phyloP scores from a whole-genome alignment of 768 basidiomycete species.

The Lactarius hengduanensis region DNA sequence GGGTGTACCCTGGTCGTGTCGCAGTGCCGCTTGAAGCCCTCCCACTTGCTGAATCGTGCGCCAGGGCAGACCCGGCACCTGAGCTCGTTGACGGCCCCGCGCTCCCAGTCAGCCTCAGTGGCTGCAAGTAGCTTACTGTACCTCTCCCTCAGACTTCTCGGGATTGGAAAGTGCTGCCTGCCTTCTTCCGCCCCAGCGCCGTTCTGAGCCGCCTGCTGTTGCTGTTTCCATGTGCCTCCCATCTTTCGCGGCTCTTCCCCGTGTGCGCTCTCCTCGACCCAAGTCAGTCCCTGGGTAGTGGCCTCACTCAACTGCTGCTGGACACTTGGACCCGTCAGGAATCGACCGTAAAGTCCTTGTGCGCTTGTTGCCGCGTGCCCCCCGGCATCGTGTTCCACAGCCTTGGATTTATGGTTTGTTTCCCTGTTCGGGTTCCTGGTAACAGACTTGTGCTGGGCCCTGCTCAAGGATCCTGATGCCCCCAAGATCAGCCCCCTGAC shows the following conservation, averaged over 20 bases:
- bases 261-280: not conserved
- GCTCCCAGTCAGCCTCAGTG: not conserved
- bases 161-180: not conserved
- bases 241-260: not conserved
- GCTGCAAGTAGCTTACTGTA: not conserved
- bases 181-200: not conserved
- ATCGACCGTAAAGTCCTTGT: not conserved
- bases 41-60: not conserved
- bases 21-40: not conserved
- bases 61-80: not conserved
- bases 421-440: not conserved
- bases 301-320: not conserved
- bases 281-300: not conserved
- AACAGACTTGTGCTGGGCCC: not conserved
- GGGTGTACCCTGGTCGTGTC: conserved; percentile 3
- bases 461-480: not conserved
- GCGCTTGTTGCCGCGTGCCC: not conserved
- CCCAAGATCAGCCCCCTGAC: not conserved
- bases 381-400: not conserved
- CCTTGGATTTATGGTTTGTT: not conserved
- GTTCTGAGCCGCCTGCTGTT: too few species aligned
- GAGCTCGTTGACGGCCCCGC: not conserved
- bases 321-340: not conserved
- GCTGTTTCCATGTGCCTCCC: too few species aligned
- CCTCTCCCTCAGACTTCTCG: not conserved